These are phyloP conservation scores for Quercus wislizeni DNA, from an alignment of 306 rosid species.

Conservation along the genomic window DNA sequence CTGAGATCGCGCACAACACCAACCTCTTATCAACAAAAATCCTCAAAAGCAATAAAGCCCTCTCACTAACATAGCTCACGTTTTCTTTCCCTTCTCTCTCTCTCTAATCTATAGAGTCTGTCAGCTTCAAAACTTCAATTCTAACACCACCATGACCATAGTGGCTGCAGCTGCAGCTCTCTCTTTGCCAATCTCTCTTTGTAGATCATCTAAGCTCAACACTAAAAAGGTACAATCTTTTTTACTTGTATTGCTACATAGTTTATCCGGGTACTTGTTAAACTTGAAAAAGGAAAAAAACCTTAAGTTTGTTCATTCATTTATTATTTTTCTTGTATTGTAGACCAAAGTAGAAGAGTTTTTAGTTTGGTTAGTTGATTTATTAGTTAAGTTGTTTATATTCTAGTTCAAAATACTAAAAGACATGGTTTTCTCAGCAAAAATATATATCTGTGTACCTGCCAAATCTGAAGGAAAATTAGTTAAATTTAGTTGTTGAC, in stretches of 20 bases:
- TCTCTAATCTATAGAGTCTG: constrained; percentile 7
- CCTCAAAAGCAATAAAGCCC: constrained; percentile 12
- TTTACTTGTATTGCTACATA: neutral
- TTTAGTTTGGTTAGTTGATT: too few relatives aligned
- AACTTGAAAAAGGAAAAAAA: neutral
- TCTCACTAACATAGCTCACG: constrained; percentile 2
- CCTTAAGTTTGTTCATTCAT: too few relatives aligned
- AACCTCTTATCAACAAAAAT: constrained; percentile 68
- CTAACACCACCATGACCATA: constrained; percentile 50
- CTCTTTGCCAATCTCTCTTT: constrained; percentile 50
- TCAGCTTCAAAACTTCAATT: constrained; percentile 26
- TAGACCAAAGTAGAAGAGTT: neutral
- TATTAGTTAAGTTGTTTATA: too few relatives aligned
- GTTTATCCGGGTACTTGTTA: neutral
- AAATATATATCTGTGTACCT: neutral
- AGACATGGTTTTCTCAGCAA: neutral
- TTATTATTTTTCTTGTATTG: neutral
- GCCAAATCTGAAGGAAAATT: neutral
- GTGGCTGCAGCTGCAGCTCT: constrained; percentile 81
- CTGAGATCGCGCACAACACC: constrained; percentile 64
- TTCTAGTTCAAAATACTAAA: too few relatives aligned
- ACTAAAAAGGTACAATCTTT: constrained; percentile 45
- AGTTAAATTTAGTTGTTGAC: neutral
- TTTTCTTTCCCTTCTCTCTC: constrained; percentile 11
- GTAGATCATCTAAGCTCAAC: constrained; percentile 54